Conservation (phyloP, 2,329 filamentous ascomycete species). For the Botryotinia globosa region DNA sequence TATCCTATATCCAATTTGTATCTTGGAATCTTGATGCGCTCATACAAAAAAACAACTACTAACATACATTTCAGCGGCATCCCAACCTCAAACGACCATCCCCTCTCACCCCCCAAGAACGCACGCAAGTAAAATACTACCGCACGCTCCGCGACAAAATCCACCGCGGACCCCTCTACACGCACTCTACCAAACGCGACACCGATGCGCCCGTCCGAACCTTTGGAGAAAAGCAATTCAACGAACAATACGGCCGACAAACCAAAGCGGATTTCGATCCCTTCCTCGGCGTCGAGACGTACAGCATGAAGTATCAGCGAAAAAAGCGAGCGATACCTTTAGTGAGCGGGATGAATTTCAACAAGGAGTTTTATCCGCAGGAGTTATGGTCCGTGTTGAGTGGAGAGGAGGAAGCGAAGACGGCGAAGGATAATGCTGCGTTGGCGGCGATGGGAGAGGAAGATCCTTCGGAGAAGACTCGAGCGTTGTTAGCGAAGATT, state of each 20-base stretch:
- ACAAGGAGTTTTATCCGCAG: conserved; percentile 56
- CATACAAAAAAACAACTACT: not conserved
- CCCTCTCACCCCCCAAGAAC: conserved; percentile 46
- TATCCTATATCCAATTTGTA: not conserved
- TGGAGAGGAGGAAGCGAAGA: conserved; percentile 34
- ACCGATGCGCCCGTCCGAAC: conserved; percentile 41
- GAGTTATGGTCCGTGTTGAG: conserved; percentile 56
- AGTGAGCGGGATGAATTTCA: conserved; percentile 52
- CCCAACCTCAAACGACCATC: conserved; percentile 40
- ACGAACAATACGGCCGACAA: conserved; percentile 33
- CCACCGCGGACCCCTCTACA: conserved; percentile 59
- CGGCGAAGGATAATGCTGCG: conserved; percentile 38
- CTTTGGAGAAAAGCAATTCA: conserved; percentile 45
- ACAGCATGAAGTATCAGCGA: conserved; percentile 55
- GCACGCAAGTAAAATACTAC: conserved; percentile 48
- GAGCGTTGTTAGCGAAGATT: conserved; percentile 29
- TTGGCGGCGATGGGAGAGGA: conserved; percentile 33
- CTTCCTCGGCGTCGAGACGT: conserved; percentile 60
- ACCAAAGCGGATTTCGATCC: conserved; percentile 52
- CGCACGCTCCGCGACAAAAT: conserved; percentile 52
- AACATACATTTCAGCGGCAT: conserved; percentile 30
- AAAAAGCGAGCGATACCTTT: conserved; percentile 54
- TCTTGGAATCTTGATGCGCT: not conserved
- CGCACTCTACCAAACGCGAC: conserved; percentile 35
- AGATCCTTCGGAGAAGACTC: conserved; percentile 33